Evolutionary conservation across 139 green algal genomes (phyloP).

Genomic region (Tetratostichococcus sp.): DNA sequence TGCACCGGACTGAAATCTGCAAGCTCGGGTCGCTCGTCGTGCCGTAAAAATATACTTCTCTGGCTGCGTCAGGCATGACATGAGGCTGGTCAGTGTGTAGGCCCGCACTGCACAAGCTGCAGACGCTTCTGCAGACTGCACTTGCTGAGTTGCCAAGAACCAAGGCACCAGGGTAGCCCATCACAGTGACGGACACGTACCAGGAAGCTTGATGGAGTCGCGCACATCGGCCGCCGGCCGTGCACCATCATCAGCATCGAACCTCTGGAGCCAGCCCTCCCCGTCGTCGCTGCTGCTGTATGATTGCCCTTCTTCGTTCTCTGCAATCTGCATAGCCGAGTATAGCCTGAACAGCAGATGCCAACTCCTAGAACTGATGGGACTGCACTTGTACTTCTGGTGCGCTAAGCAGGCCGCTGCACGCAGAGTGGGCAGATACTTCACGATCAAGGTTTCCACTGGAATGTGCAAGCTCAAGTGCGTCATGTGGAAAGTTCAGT

Average conservation of each 20-base stretch:
- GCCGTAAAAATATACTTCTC: neutral
- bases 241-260: neutral
- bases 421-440: too few species aligned
- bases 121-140: too few species aligned
- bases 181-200: neutral
- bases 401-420: too few species aligned
- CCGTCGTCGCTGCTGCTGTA: neutral
- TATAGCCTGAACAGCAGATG: too few species aligned
- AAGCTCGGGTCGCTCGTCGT: neutral
- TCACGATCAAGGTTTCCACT: too few species aligned
- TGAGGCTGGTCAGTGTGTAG: neutral
- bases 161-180: neutral
- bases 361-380: too few species aligned
- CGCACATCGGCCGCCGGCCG: neutral
- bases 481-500: too few species aligned
- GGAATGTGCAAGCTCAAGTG: too few species aligned
- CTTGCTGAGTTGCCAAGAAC: neutral
- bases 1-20: neutral
- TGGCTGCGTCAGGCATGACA: neutral
- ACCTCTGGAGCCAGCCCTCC: neutral
- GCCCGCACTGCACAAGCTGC: too few species aligned
- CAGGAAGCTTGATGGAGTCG: neutral
- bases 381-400: too few species aligned
- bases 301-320: too few species aligned
- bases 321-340: too few species aligned